Evolutionary conservation across 139 green algal genomes (phyloP), one percentile per base, ranked within the genome.

Genomic region (Limnomonas spitsbergensis): DNA sequence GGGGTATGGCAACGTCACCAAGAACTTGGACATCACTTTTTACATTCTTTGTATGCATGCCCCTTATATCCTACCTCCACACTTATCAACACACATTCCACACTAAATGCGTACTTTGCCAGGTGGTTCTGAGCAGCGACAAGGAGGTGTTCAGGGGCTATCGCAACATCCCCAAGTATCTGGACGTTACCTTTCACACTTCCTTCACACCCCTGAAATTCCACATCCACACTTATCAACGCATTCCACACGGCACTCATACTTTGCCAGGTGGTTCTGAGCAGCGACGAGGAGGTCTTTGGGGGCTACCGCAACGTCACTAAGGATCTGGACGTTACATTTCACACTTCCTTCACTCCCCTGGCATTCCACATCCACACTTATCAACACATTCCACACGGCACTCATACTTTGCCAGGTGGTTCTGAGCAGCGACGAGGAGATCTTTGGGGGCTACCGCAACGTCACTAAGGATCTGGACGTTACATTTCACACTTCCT

Each of bases 71-170:
- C n/a, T n/a, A n/a, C n/a, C n/a, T n/a, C n/a, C n/a, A n/a, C n/a
- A n/a, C n/a, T n/a, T n/a, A n/a, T n/a, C n/a, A n/a, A n/a, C n/a
- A n/a, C n/a, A n/a, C n/a, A n/a, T n/a, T n/a, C n/a, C n/a, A n/a
- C n/a, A n/a, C n/a, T n/a, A n/a, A n/a, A n/a, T n/a, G n/a, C n/a
- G n/a, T n/a, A n/a, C n/a, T n/a, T n/a, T 74, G 47, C 34, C 9
- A 40, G 67, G 35, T 74, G 32, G 83, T 91, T 75, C 89, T 97
- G 40, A 91, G 84, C 1, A 88, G 76, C 56, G 93, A 97, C 74
- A 93, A 97, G 87, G 82, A 86, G 71, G 89, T 95, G 36, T 97
- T 97, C 89, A 92, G 93, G 32, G 93, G 93, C 38, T 97, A 82
- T 75, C 75, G 83, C 38, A 97, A 97, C 75, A 81, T 92, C 20